These are phyloP conservation scores for Diplosphaera chodatii DNA, from an alignment of 139 green algal species.

Conservation along the genomic window DNA sequence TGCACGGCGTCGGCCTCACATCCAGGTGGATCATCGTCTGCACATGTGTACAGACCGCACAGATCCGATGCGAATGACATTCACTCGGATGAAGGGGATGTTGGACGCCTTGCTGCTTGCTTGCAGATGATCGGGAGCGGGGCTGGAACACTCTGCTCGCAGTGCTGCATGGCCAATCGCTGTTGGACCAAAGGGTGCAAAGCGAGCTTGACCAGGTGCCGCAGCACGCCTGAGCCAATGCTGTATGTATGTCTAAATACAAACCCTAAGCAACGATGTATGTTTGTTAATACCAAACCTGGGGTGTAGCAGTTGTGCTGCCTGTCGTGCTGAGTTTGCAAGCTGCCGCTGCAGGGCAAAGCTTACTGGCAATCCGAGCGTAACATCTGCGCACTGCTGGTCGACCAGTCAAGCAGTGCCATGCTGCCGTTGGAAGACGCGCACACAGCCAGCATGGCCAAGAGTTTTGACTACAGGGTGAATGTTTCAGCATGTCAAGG, in stretches of 20 bases:
- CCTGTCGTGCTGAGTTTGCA: no score
- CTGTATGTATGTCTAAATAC: no score
- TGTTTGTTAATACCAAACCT: no score
- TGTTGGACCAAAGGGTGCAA: conserved; percentile 23
- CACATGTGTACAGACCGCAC: no score
- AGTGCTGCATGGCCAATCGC: conserved; percentile 25
- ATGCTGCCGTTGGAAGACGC: conserved; percentile 37
- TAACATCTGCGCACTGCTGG: conserved; percentile 25
- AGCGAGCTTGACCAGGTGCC: conserved; percentile 46
- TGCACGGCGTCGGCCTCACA: neutral
- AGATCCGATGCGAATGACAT: no score
- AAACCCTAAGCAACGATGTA: no score
- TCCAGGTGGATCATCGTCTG: neutral
- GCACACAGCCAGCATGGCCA: conserved; percentile 42
- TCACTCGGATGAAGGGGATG: no score
- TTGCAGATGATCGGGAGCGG: no score
- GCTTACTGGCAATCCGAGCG: conserved; percentile 64
- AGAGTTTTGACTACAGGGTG: conserved; percentile 79
- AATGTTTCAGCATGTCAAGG: no score
- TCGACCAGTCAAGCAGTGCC: neutral
- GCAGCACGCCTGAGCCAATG: no score
- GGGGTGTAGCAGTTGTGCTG: no score
- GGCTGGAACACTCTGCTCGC: conserved; percentile 1
- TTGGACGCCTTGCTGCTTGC: no score
- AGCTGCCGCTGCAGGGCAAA: conserved; percentile 46